Evolutionary conservation across 441 rosid species (phyloP).

Genomic region (Pelargonium fulgidum): DNA sequence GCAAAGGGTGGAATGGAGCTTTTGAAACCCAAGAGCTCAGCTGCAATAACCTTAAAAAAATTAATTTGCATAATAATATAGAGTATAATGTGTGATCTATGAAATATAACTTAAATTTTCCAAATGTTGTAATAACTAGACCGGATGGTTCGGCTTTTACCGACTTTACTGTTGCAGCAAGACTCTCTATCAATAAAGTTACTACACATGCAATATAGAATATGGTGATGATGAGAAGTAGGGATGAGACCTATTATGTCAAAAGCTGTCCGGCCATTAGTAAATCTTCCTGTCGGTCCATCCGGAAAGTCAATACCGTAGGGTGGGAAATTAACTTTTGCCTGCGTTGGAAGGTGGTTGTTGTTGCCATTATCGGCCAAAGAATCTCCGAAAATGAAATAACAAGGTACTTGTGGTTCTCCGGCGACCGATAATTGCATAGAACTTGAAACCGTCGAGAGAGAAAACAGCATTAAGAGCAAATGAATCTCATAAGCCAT

Average conservation of each 20-base stretch:
- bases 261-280: not conserved
- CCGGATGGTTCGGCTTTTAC: too few species aligned
- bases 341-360: not conserved
- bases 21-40: constrained; percentile 31
- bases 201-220: not conserved
- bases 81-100: too few species aligned
- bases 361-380: not conserved
- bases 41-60: too few species aligned
- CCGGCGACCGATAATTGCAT: not conserved
- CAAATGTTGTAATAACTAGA: too few species aligned
- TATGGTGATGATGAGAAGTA: not conserved
- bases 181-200: too few species aligned
- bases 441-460: not conserved
- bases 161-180: too few species aligned
- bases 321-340: not conserved
- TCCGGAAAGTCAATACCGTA: not conserved
- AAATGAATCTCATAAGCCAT: too few species aligned
- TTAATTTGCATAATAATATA: too few species aligned
- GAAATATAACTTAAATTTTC: not conserved
- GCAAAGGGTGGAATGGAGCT: constrained; percentile 34
- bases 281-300: not conserved
- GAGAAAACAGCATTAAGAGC: not conserved
- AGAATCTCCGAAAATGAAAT: constrained; percentile 1
- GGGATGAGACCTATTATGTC: not conserved
- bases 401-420: constrained; percentile 12